A percentile compares a stretch with the other conserved stretches of the same genome.
Conservation (phyloP, 305 asterid species). For the Solanum hybrid region DNA sequence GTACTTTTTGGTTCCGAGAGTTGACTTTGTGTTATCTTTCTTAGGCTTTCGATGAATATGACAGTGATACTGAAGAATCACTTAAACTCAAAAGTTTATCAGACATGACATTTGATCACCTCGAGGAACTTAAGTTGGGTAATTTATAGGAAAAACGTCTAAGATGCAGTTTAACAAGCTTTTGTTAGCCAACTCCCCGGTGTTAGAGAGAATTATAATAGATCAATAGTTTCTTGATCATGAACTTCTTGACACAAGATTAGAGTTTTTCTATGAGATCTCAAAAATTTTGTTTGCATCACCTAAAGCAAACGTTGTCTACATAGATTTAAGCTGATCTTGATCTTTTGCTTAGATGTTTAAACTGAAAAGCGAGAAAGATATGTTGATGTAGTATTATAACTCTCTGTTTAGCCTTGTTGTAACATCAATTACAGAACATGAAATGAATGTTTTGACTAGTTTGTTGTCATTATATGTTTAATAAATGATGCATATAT, state of each 20-base stretch:
- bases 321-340: background rate
- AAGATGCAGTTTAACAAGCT: conserved; percentile 3
- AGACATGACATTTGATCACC: conserved; percentile 1
- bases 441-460: background rate
- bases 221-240: background rate
- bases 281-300: background rate
- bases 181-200: conserved; percentile 6
- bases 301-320: background rate
- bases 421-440: background rate
- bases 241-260: background rate
- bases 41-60: background rate
- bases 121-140: conserved; percentile 6
- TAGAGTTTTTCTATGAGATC: background rate
- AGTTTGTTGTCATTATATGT: background rate
- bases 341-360: background rate
- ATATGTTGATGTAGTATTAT: background rate
- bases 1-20: background rate
- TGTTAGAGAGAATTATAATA: conserved; percentile 9
- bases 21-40: background rate
- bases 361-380: background rate
- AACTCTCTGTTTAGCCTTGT: background rate
- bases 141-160: background rate
- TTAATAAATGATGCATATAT: background rate
- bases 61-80: background rate
- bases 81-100: background rate